Percentiles rank a stretch among this genome's conserved stretches.
Evolutionary conservation across 1,284 basidiomycete genomes (phyloP).

Genomic region (Ceratobasidium sp.): DNA sequence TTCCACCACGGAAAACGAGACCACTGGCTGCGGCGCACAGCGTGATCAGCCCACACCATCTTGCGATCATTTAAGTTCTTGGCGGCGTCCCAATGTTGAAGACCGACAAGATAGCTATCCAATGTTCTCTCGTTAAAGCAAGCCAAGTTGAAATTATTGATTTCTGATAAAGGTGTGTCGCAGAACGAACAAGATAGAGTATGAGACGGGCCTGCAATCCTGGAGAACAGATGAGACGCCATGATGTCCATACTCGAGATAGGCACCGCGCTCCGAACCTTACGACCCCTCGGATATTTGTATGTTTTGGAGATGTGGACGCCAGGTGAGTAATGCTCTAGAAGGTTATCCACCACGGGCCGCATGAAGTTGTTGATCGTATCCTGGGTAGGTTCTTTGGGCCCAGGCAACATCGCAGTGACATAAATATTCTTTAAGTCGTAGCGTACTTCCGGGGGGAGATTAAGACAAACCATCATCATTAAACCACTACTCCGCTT

Average conservation of each 20-base stretch:
- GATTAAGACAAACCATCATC: slow-evolving; percentile 59
- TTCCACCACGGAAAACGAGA: neutral
- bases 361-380: slow-evolving; percentile 52
- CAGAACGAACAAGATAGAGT: neutral
- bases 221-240: neutral
- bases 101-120: neutral
- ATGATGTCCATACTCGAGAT: neutral
- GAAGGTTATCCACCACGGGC: neutral
- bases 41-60: neutral
- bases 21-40: neutral
- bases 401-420: slow-evolving; percentile 58
- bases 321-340: slow-evolving; percentile 49
- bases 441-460: slow-evolving; percentile 57
- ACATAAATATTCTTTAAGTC: slow-evolving; percentile 60
- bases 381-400: slow-evolving; percentile 55
- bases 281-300: slow-evolving; percentile 15
- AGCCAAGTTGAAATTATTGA: neutral
- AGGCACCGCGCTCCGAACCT: neutral
- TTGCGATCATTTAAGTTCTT: neutral
- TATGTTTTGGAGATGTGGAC: slow-evolving; percentile 50
- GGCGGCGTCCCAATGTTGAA: neutral
- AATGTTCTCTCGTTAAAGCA: neutral
- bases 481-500: slow-evolving; percentile 58
- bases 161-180: neutral
- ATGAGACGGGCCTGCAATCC: neutral